A percentile compares a stretch with the other conserved stretches of the same genome.
Conservation (phyloP, 2,329 filamentous ascomycete species). For the Alternaria panax region DNA sequence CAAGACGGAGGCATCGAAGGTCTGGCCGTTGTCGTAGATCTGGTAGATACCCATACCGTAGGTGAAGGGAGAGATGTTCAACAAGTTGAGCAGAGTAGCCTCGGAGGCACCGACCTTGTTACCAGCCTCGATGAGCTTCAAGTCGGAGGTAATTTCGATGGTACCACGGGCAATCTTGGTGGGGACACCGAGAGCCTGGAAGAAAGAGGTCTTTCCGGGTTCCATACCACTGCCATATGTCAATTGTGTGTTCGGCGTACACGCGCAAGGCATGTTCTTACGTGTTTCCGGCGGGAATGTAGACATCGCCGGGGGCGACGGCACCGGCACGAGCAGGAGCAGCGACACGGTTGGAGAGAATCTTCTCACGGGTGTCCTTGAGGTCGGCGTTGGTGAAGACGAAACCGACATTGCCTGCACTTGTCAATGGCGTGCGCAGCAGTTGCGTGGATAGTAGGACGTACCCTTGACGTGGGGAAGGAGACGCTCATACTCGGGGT, state of each 20-base stretch:
- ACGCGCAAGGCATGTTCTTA: conserved; percentile 23
- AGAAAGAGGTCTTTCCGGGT: conserved; percentile 99
- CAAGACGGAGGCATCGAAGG: conserved; percentile 83
- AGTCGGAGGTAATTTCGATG: conserved; percentile 98
- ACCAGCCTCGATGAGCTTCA: conserved; percentile 95
- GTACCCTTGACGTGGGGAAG: conserved; percentile 88
- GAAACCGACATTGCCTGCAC: conserved; percentile 84
- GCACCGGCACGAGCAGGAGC: conserved; percentile 98
- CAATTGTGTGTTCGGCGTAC: conserved; percentile 13
- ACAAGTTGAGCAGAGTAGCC: conserved; percentile 98
- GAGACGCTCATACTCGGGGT: conserved; percentile 97
- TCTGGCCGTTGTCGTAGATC: conserved; percentile 98
- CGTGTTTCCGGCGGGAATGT: conserved; percentile 96
- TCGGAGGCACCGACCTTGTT: conserved; percentile 98
- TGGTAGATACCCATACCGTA: conserved; percentile 97
- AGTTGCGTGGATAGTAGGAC: conserved; percentile 18
- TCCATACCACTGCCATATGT: conserved; percentile 77
- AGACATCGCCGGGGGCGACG: conserved; percentile 91
- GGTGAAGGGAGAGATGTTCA: conserved; percentile 84
- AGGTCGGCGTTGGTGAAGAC: conserved; percentile 99
- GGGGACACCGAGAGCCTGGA: conserved; percentile 99
- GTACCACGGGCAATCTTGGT: conserved; percentile 99
- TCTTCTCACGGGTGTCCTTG: conserved; percentile 91
- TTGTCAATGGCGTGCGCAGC: conserved; percentile 24
- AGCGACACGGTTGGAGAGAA: conserved; percentile 95